Percentiles rank a stretch among this genome's conserved stretches.
Conservation (phyloP, 495 filamentous ascomycete genomes). For the Aspergillus nanangensis region DNA sequence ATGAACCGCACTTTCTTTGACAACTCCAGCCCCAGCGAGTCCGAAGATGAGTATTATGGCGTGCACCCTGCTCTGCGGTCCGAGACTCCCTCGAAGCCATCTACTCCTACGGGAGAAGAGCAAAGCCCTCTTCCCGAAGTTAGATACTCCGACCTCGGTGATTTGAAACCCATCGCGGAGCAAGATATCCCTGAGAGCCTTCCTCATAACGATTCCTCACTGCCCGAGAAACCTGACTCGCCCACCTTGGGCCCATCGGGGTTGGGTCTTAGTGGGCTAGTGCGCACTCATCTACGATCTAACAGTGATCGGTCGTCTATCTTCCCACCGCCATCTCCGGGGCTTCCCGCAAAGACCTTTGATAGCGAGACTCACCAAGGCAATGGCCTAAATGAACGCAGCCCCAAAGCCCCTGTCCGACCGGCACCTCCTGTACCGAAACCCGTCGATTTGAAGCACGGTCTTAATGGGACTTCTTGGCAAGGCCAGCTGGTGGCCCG, state of each 20-base stretch:
- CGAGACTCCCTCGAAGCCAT: constrained; percentile 21
- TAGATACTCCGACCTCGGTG: constrained; percentile 36
- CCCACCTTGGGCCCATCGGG: constrained; percentile 69
- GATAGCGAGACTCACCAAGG: not conserved
- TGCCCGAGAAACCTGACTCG: constrained; percentile 59
- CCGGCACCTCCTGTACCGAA: not conserved
- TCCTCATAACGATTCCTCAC: constrained; percentile 5
- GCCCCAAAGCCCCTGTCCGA: not conserved
- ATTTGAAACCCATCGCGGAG: constrained; percentile 42
- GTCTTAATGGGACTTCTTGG: constrained; percentile 30
- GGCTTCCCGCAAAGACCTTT: constrained; percentile 13
- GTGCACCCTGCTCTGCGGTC: constrained; percentile 29
- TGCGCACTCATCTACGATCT: constrained; percentile 79
- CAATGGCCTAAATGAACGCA: no score
- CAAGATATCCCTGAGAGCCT: constrained; percentile 16
- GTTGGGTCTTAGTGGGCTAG: constrained; percentile 71
- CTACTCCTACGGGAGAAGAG: constrained; percentile 21
- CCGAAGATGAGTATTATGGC: constrained; percentile 32
- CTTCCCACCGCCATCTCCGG: constrained; percentile 49
- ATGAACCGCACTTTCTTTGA: constrained; percentile 38
- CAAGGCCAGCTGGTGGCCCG: constrained; percentile 26
- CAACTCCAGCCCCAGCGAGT: constrained; percentile 39
- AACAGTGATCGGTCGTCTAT: constrained; percentile 80
- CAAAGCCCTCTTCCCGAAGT: constrained; percentile 36
- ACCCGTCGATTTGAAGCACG: not conserved